These are phyloP conservation scores for Fusarium avenaceum DNA, from an alignment of 2,329 filamentous ascomycete species.

Conservation along the genomic window DNA sequence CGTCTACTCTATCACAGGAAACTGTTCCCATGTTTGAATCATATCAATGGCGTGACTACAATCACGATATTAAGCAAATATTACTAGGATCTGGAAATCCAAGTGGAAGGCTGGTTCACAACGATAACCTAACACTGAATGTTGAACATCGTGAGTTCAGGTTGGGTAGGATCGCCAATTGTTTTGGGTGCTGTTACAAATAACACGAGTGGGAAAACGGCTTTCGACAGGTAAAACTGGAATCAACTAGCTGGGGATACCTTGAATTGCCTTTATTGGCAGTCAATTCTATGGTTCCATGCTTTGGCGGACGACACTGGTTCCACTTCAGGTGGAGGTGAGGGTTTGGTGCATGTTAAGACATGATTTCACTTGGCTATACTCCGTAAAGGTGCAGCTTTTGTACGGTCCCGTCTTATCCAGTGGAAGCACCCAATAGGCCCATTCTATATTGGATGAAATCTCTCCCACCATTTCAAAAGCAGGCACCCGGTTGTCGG, in stretches of 20 bases:
- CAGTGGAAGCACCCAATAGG: conserved; percentile 38
- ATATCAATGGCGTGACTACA: conserved; percentile 10
- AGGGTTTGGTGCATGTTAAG: conserved; percentile 44
- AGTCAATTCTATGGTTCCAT: conserved; percentile 44
- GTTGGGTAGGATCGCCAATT: conserved; percentile 5
- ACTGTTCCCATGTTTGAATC: conserved; percentile 32
- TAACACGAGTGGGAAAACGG: conserved; percentile 14
- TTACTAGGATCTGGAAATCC: neutral
- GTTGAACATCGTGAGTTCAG: conserved; percentile 5
- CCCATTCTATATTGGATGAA: conserved; percentile 20
- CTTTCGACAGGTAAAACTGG: conserved; percentile 28
- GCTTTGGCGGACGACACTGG: conserved; percentile 40
- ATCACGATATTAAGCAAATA: neutral
- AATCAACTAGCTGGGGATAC: conserved; percentile 33
- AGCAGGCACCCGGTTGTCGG: conserved; percentile 35
- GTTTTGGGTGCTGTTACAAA: conserved; percentile 21
- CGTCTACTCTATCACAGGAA: conserved; percentile 29
- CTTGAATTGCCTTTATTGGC: conserved; percentile 33
- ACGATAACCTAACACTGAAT: neutral
- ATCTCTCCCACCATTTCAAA: conserved; percentile 42
- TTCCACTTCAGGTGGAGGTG: conserved; percentile 50
- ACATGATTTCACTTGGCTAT: conserved; percentile 42
- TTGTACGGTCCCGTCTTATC: conserved; percentile 39
- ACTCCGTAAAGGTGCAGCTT: conserved; percentile 40
- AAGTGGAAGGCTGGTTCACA: conserved; percentile 3